Base-by-base conservation (phyloP, 768 basidiomycete genomes). In the Panus rudis region DNA sequence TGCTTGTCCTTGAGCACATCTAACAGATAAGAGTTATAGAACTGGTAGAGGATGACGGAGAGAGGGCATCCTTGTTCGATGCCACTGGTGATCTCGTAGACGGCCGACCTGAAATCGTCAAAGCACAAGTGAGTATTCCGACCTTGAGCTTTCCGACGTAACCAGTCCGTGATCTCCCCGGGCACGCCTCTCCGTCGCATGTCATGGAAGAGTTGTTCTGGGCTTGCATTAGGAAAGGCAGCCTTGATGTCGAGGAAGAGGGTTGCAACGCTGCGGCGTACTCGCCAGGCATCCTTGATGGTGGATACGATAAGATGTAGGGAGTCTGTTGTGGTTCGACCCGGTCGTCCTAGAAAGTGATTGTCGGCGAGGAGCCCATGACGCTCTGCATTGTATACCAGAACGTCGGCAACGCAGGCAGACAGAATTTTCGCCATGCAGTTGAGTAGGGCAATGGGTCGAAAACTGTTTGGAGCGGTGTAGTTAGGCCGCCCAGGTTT, bases 391-490 rank as follows among this genome's bases (percentile, higher is more conserved):
- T 7, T 8, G 7, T 13, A 30, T 1, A 37, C 46, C 1, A 53
- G 22, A 4, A 24, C 30, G 14, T 50, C 50, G 11, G 51, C 44
- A 6, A 58, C 42, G 32, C 52, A 52, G 20, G 52, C 30, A 4
- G 53, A 54, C 1, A 58, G 42, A 13, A 62, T 46, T 42, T 59
- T 56, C 41, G 33, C 53, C 24, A 59, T 43, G 27, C 32, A 45
- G 20, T 64, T 46, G 1, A 67, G 51, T 0, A 72, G 62, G 0
- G 59, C 61, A 3, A 74, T 68, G 0, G 68, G 72, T 0, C 62
- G 39, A 32, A 57, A 67, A 4, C 63, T 56, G 32, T 59, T 59
- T 2, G 65, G 54, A 0, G 44, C 42, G 4, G 50, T 47, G 54
- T 70, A 69, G 51, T 63, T 56, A 2, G 50, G 11, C 38, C 58